These are phyloP conservation scores for Adenanthera pavonina DNA, from an alignment of 306 rosid genomes.

Conservation along the genomic window DNA sequence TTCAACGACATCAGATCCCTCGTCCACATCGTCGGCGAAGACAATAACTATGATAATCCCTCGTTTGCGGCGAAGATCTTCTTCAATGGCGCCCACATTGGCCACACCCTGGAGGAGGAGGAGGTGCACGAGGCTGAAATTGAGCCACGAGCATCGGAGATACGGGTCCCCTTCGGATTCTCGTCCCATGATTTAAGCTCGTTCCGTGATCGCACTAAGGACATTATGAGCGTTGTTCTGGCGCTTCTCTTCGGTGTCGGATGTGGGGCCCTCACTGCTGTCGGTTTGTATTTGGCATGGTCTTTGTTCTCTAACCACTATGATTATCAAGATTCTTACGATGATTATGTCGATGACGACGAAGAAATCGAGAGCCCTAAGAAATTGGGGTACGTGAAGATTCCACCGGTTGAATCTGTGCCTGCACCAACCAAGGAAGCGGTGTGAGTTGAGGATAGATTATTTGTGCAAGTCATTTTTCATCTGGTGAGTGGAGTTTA, in stretches of 20 bases:
- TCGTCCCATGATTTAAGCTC: constrained; percentile 68
- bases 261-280: constrained; percentile 88
- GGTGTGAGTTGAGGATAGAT: constrained; percentile 32
- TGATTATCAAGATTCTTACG: constrained; percentile 40
- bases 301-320: constrained; percentile 61
- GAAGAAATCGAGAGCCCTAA: constrained; percentile 53
- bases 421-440: constrained; percentile 45
- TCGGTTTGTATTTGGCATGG: constrained; percentile 85
- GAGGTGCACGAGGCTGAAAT: constrained; percentile 3
- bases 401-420: constrained; percentile 51
- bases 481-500: constrained; percentile 22
- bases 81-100: constrained; percentile 32
- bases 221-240: constrained; percentile 86
- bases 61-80: constrained; percentile 29
- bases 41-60: constrained; percentile 24
- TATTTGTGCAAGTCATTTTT: not conserved
- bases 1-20: constrained; percentile 58
- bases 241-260: constrained; percentile 92
- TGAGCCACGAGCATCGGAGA: not conserved
- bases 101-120: not conserved
- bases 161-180: constrained; percentile 43
- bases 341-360: constrained; percentile 39
- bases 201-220: constrained; percentile 89
- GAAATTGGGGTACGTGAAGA: constrained; percentile 74
- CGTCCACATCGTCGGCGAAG: constrained; percentile 13